phyloP scores from a whole-genome alignment of 78 protist species.

The Planoprotostelium fungivorum region DNA sequence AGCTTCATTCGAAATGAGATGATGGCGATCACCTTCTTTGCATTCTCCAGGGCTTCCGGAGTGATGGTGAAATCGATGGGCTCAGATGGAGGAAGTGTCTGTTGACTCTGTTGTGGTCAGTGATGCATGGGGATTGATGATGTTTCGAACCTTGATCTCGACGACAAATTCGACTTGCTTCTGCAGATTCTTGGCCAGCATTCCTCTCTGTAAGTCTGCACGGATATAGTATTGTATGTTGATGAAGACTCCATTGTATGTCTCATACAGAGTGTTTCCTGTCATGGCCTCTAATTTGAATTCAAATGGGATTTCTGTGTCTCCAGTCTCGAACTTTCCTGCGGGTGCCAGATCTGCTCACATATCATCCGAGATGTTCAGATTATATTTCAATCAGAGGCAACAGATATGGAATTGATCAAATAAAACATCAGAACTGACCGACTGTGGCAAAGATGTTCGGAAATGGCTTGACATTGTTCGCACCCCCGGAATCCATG shows the following conservation, averaged over 20 bases:
- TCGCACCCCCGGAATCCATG: neutral
- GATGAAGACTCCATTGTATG: slow-evolving; percentile 91
- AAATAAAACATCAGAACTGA: neutral
- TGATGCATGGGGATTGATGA: too few species aligned
- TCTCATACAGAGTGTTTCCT: slow-evolving; percentile 70
- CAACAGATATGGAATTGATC: neutral
- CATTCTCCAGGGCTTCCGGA: slow-evolving; percentile 57
- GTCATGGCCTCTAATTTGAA: slow-evolving; percentile 57
- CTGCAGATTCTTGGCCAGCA: slow-evolving; percentile 56
- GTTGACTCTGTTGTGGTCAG: neutral
- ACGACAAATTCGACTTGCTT: slow-evolving; percentile 66
- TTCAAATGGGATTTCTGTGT: slow-evolving; percentile 85
- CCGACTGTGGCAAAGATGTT: neutral
- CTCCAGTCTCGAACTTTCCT: slow-evolving; percentile 28
- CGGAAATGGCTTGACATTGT: neutral
- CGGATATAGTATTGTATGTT: slow-evolving; percentile 58
- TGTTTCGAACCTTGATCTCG: slow-evolving; percentile 53
- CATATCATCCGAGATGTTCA: too few species aligned
- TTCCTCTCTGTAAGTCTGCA: slow-evolving; percentile 65
- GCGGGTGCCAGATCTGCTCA: neutral
- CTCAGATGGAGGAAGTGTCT: neutral
- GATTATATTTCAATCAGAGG: neutral
- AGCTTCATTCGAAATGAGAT: neutral
- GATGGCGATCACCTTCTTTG: slow-evolving; percentile 22
- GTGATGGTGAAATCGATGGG: slow-evolving; percentile 57